Base-by-base conservation (phyloP, 768 basidiomycete genomes). In the Candolleomyces aberdarensis region DNA sequence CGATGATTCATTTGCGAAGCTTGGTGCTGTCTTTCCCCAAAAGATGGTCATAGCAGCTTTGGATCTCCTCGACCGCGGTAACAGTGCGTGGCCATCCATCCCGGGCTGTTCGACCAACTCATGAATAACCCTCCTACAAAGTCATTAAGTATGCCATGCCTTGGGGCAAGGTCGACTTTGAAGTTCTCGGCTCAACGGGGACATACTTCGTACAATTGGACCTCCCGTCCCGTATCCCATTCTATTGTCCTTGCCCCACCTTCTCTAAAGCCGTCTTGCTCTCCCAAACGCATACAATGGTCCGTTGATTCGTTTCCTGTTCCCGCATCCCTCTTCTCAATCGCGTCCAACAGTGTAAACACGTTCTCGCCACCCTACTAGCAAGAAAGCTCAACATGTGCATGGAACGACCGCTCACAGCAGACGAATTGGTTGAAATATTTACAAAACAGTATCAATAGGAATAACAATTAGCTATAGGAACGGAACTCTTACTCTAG, bases 161-260 rank as follows among this genome's bases (percentile, higher is more conserved):
- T 0, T 86, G 85, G 81, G 84, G 84, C 3, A 77, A 84, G 58
- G 69, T 74, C 4, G 79, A 86, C 67, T 91, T 86, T 68, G 80
- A 90, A 70, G 87, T 94, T 17, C 69, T 86, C 5, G 88, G 90
- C 14, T 84, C 88, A 3, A 85, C 80, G 8, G 81, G 80, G 32
- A 85, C 80, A 6, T 88, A 91, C 68, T 74, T 76, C 32, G 85
- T 92, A 41, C 75, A 79, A 48, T 74, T 88, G 20, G 75, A 78
- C 62, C 74, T 80, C 52, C 62, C 70, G n/a, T 63, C 69, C 29
- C 68, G 78, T 11, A 72, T 76, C 4, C 76, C 82, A 11, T 80
- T 80, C 62, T 91, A 86, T 63, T 93, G 92, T 70, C 82, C 86
- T 14, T 94, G 91, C 66, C 87, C 89, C 2, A 84, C 92, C 0